phyloP scores from a whole-genome alignment of 306 rosid genomes.

The Cercis canadensis region DNA sequence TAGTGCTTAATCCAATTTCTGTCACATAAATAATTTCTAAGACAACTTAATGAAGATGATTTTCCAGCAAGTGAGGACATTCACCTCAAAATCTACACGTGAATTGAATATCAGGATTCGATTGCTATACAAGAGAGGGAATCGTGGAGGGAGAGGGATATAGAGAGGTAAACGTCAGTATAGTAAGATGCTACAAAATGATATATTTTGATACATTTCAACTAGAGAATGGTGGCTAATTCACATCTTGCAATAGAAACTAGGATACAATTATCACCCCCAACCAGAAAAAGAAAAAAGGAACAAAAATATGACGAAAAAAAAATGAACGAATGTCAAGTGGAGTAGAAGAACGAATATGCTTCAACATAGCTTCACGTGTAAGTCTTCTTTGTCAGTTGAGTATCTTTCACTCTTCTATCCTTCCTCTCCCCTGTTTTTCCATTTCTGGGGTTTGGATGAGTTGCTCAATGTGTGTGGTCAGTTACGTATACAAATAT shows the following conservation, averaged over 20 bases:
- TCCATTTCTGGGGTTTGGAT: conserved; percentile 48
- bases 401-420: conserved; percentile 36
- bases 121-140: too few relatives aligned
- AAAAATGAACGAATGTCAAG: conserved; percentile 23
- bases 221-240: conserved; percentile 18
- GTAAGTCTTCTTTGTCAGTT: conserved; percentile 41
- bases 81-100: too few relatives aligned
- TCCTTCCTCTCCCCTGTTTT: conserved; percentile 52
- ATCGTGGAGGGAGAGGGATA: too few relatives aligned
- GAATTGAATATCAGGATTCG: too few relatives aligned
- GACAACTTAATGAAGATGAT: too few relatives aligned
- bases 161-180: too few relatives aligned
- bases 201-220: conserved; percentile 36
- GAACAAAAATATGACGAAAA: conserved; percentile 4
- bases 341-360: conserved; percentile 39
- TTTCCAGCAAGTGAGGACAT: too few relatives aligned
- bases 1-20: too few relatives aligned
- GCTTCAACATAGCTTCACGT: conserved; percentile 38
- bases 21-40: too few relatives aligned
- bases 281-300: background rate
- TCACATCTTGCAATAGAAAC: conserved; percentile 44
- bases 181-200: conserved; percentile 32
- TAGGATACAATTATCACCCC: conserved; percentile 53
- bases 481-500: conserved; percentile 51
- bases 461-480: conserved; percentile 46